Evolutionary conservation across 2,329 filamentous ascomycete species (phyloP).

Genomic region (Esteya vermicola): DNA sequence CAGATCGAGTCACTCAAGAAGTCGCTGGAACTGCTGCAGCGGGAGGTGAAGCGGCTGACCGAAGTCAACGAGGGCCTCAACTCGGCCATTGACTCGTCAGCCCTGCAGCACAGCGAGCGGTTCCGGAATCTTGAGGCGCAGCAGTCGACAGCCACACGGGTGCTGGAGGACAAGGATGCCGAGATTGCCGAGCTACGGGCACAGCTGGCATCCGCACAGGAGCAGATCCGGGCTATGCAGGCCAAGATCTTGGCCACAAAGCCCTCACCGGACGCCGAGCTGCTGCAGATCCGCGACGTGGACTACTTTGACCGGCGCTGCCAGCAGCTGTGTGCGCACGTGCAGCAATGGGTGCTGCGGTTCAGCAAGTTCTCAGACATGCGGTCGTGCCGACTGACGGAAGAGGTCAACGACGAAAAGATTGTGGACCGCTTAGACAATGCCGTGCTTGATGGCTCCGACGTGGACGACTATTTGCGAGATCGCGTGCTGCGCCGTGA

Average conservation of each 20-base stretch:
- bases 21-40: conserved; percentile 65
- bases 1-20: conserved; percentile 74
- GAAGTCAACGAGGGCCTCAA: conserved; percentile 72
- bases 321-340: conserved; percentile 86
- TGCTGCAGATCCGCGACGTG: conserved; percentile 71
- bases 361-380: conserved; percentile 98
- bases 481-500: conserved; percentile 83
- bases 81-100: conserved; percentile 63
- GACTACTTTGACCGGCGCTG: conserved; percentile 93
- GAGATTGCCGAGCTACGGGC: conserved; percentile 67
- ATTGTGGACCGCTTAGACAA: conserved; percentile 91
- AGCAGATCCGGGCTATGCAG: conserved; percentile 43
- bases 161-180: conserved; percentile 69
- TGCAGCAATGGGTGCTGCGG: conserved; percentile 93
- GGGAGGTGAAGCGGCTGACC: conserved; percentile 66
- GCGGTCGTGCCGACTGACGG: conserved; percentile 69
- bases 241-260: conserved; percentile 43
- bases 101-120: conserved; percentile 59
- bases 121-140: conserved; percentile 53
- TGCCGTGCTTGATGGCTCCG: conserved; percentile 81
- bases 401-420: conserved; percentile 80
- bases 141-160: conserved; percentile 49
- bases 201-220: conserved; percentile 61
- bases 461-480: conserved; percentile 75
- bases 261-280: conserved; percentile 48